Conservation (phyloP, 306 rosid species). For the Trifolium fragiferum region DNA sequence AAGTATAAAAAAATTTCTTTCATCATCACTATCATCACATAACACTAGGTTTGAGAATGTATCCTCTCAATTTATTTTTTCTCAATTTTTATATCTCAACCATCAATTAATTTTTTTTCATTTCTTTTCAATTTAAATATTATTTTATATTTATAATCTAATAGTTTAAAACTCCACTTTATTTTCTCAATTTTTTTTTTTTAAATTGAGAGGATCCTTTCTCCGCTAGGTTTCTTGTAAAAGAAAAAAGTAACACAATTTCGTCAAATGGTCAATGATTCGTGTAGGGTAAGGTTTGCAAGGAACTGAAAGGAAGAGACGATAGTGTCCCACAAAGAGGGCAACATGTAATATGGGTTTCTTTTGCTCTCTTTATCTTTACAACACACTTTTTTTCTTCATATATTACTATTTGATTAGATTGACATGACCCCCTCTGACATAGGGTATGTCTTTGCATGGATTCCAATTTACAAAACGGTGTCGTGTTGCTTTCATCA, state of each 20-base stretch:
- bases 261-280: conserved; percentile 42
- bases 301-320: conserved; percentile 37
- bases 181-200: no score
- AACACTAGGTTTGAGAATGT: no score
- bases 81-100: no score
- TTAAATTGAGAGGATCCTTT: no score
- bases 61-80: no score
- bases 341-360: conserved; percentile 42
- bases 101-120: no score
- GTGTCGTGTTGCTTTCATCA: conserved; percentile 39
- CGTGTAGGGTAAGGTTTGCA: conserved; percentile 41
- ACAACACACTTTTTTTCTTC: conserved; percentile 33
- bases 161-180: no score
- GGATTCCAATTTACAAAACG: conserved; percentile 51
- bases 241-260: conserved; percentile 18
- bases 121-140: no score
- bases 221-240: conserved; percentile 1
- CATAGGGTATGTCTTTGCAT: conserved; percentile 45
- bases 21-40: no score
- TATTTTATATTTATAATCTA: no score
- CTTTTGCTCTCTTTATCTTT: conserved; percentile 34
- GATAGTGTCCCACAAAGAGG: conserved; percentile 46
- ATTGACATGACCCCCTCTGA: conserved; percentile 49
- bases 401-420: conserved; percentile 42
- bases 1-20: no score